Evolutionary conservation across 192 early-diverging fungal species (phyloP), one percentile per base, ranked within the genome.

Genomic region (Coemansia sp.): DNA sequence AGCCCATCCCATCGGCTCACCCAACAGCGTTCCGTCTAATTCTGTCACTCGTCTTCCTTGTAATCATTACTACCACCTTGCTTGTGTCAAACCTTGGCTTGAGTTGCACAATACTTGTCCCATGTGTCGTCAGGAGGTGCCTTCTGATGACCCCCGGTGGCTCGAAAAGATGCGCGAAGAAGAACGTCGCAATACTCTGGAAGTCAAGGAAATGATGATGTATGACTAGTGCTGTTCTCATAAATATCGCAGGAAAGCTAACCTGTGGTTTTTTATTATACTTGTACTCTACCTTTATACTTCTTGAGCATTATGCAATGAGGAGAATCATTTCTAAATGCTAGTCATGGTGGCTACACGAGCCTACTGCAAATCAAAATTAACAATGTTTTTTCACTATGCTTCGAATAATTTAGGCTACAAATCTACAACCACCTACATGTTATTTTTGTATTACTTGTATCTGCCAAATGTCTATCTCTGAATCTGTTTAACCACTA

Each of bases 51-150:
- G 56, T 10, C 60, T 75, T 48, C 78, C 73, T 0, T 81, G 78
- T 61, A 64, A 56, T 32, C 78, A 81, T 44, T 61, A 67, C 47
- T 81, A 64, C 32, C 73, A 81, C 28, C 53, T 54, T 7, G 55
- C 59, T 12, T 81, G 78, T 55, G 60, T 81, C 38, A 69, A 67
- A 56, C 73, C 72, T 14, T 81, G 78, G 78, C 67, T 81, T 25
- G 78, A 74, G 66, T 62, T 81, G 60, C 78, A 81, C 67, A 81
- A 81, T 64, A 81, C 78, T 6, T 81, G 78, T 24, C 78, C 78
- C 0, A 75, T 81, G 72, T 81, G 78, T 61, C 69, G 78, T 28
- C 41, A 52, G 26, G 72, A 74, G 52, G 73, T 81, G 19, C 78
- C 78, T 1, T 75, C 78, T 22, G 73, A 81, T 47, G 78, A 81